A percentile compares a stretch with the other conserved stretches of the same genome.
Conservation (phyloP, 371 early-diverging fungal species). For the Lichtheimia ornata region DNA sequence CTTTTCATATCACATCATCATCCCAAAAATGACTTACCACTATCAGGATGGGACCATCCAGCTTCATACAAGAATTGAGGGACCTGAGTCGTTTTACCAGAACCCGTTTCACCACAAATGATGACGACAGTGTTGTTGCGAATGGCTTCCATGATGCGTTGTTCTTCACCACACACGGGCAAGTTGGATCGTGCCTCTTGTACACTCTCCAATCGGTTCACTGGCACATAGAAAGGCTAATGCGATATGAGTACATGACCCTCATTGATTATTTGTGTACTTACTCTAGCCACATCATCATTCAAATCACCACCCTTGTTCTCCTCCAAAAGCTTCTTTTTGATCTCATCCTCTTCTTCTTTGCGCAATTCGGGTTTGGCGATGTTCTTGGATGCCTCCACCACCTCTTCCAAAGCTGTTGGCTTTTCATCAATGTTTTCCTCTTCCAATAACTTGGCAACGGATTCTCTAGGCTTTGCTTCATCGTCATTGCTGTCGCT, state of each 20-base stretch:
- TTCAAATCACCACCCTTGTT: conserved; percentile 46
- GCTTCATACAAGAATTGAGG: conserved; percentile 99
- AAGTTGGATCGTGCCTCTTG: conserved; percentile 77
- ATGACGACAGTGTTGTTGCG: conserved; percentile 81
- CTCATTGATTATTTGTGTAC: not conserved
- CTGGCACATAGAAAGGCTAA: conserved; percentile 78
- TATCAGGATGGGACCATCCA: conserved; percentile 87
- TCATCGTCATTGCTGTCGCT: conserved; percentile 40
- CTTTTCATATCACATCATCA: not conserved
- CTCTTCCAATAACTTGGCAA: conserved; percentile 30
- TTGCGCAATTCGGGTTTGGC: conserved; percentile 23
- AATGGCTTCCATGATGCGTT: conserved; percentile 95
- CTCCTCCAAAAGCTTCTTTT: conserved; percentile 33
- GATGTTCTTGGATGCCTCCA: conserved; percentile 43
- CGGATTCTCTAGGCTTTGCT: conserved; percentile 30
- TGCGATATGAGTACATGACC: not conserved
- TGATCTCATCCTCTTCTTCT: conserved; percentile 48
- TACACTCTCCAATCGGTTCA: conserved; percentile 75
- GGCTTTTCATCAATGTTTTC: conserved; percentile 32
- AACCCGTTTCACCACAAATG: conserved; percentile 98
- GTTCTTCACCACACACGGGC: conserved; percentile 94
- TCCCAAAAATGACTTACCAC: conserved; percentile 33
- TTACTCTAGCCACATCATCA: conserved; percentile 37
- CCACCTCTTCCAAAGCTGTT: conserved; percentile 45
- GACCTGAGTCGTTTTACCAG: conserved; percentile 98